Percentiles rank a stretch among this genome's conserved stretches.
Evolutionary conservation across 768 basidiomycete species (phyloP).

Genomic region (Boletus subcaerulescens): DNA sequence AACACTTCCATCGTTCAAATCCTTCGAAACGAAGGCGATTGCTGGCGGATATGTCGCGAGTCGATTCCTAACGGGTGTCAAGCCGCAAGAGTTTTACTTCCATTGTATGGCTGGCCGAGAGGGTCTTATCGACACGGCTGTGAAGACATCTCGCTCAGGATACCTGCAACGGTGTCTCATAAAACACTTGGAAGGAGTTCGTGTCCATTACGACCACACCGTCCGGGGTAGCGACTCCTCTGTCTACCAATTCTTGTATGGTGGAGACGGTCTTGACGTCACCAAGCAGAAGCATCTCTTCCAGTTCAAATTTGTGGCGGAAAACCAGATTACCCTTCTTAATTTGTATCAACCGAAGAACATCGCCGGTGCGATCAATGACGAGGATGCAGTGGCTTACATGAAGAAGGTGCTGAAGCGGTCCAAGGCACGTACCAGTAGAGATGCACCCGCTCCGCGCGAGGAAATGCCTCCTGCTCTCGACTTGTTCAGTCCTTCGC

Average conservation of each 20-base stretch:
- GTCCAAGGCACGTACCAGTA: constrained; percentile 44
- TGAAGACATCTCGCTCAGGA: constrained; percentile 97
- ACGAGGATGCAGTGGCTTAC: constrained; percentile 63
- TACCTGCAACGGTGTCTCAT: constrained; percentile 98
- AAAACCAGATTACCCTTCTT: constrained; percentile 78
- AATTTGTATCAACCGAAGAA: constrained; percentile 64
- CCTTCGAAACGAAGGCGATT: constrained; percentile 97
- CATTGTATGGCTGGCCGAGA: constrained; percentile 99
- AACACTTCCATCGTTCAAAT: constrained; percentile 93
- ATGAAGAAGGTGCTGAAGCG: constrained; percentile 92
- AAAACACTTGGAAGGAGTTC: constrained; percentile 96
- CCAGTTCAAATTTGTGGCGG: constrained; percentile 90
- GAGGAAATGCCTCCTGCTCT: constrained; percentile 70
- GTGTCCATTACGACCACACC: constrained; percentile 97
- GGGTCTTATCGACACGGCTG: constrained; percentile 97
- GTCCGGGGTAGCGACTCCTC: constrained; percentile 94
- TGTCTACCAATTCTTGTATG: constrained; percentile 94
- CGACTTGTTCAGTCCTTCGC: constrained; percentile 71
- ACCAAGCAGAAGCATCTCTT: constrained; percentile 95
- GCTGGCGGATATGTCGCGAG: constrained; percentile 98
- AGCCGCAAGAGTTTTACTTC: constrained; percentile 99
- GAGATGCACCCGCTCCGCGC: constrained; percentile 45
- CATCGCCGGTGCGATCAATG: constrained; percentile 57
- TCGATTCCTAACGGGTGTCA: constrained; percentile 97
- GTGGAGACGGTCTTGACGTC: constrained; percentile 94